A percentile compares a stretch with the other conserved stretches of the same genome.
phyloP scores from a whole-genome alignment of 371 early-diverging fungal species.

The Mucor sp. region DNA sequence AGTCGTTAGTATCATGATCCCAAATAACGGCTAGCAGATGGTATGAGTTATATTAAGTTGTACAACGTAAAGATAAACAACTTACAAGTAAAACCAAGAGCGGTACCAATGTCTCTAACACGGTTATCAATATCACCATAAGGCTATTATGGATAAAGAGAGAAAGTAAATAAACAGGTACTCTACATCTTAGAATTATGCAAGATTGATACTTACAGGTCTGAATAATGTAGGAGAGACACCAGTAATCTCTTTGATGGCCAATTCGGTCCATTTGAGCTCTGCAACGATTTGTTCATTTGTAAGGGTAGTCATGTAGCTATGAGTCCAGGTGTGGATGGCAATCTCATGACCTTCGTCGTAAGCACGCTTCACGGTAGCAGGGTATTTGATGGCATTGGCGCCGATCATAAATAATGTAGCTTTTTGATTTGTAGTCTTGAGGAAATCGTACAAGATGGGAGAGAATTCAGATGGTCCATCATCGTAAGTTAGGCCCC shows the following conservation, averaged over 20 bases:
- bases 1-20: constrained; percentile 53
- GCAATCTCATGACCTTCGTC: constrained; percentile 54
- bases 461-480: constrained; percentile 57
- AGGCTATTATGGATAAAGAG: constrained; percentile 44
- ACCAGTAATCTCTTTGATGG: constrained; percentile 68
- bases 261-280: constrained; percentile 67
- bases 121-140: constrained; percentile 73
- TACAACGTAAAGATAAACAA: background rate
- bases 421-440: constrained; percentile 52
- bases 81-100: constrained; percentile 56
- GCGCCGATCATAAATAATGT: constrained; percentile 68
- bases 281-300: constrained; percentile 75
- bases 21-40: constrained; percentile 43
- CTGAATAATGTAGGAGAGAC: constrained; percentile 48
- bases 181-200: background rate
- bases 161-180: background rate
- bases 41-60: background rate
- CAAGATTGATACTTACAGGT: constrained; percentile 34
- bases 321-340: constrained; percentile 64
- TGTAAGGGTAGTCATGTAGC: constrained; percentile 58
- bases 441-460: constrained; percentile 51
- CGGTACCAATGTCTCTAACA: constrained; percentile 59
- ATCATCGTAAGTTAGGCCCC: constrained; percentile 69
- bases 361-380: constrained; percentile 49
- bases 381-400: constrained; percentile 56